Conservation (phyloP, 2,329 filamentous ascomycete species). For the Phyllosticta paracitricarpa region DNA sequence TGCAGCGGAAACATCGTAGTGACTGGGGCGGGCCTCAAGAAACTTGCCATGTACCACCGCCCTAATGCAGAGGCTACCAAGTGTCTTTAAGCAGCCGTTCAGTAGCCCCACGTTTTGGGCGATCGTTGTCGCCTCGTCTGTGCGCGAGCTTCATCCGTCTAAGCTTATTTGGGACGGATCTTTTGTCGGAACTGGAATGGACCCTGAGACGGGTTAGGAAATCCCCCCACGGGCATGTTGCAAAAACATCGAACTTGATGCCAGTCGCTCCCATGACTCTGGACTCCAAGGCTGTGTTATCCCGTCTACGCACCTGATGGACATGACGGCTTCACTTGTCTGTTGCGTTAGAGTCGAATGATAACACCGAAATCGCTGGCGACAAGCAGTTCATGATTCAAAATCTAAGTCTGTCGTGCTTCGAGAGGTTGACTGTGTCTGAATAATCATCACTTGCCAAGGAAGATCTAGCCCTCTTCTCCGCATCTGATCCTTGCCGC, state of each 20-base stretch:
- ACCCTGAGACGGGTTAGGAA: neutral
- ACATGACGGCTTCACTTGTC: neutral
- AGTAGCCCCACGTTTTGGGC: neutral
- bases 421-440: neutral
- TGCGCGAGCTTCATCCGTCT: neutral
- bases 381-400: neutral
- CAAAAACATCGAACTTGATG: neutral
- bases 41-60: neutral
- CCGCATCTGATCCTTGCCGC: neutral
- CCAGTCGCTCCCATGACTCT: neutral
- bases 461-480: neutral
- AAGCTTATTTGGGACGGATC: neutral
- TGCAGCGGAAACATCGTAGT: neutral
- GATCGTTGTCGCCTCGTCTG: neutral
- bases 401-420: neutral
- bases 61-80: neutral
- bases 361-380: neutral
- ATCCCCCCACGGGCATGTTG: neutral
- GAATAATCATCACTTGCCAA: neutral
- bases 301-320: neutral
- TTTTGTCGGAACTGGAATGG: neutral
- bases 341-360: neutral
- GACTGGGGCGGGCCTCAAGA: neutral
- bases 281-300: neutral
- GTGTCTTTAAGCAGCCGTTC: neutral